Base-by-base conservation (phyloP, 169 alveolate genomes). In the Eimeria maxima region DNA sequence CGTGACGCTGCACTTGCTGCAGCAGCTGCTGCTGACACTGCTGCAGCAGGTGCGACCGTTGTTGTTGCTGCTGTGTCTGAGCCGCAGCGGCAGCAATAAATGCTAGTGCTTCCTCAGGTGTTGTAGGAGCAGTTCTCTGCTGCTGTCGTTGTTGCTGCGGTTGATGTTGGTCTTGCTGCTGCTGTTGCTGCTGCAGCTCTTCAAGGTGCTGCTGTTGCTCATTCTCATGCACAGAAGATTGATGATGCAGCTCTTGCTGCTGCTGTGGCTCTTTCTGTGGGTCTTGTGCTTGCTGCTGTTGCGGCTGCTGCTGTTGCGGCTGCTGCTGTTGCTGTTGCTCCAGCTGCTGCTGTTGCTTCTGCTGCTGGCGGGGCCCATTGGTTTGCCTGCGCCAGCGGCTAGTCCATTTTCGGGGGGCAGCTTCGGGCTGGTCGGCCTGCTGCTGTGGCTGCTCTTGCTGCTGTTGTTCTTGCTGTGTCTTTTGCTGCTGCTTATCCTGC, bases 11-110 rank as follows among this genome's bases (percentile, higher is more conserved):
- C 14, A 10, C 38, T 33, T 33, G n/a, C 78, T 67, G 78, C 78
- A n/a, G 78, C 78, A n/a, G 78, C 81, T 71, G 81, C 81, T 71
- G 81, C 38, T n/a, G 45, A 38, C 42, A 44, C 86, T 38, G 86
- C 86, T 16, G 55, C 57, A 50, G 90, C 90, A 45, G 90, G 69
- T 1, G 20, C 90, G 38, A 27, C 86, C 45, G 86, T 57, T 44
- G 86, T 29, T 74, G 86, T 57, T 29, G 86, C 86, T 74, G 86
- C 86, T 44, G 86, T 53, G 33, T 18, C 33, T 29, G 47, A 29
- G 29, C 55, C 7, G 86, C 57, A n/a, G 86, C 86, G 11, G 80
- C 80, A 24, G 80, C 80, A 29, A 24, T 11, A 24, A 24, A 24
- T 11, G 45, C 42, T 29, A 27, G 14, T 69, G 57, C 86, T 42